Percentiles rank a stretch among this genome's conserved stretches.
Evolutionary conservation across 805 yeast species (phyloP).

Genomic region (Teunomyces atbi): DNA sequence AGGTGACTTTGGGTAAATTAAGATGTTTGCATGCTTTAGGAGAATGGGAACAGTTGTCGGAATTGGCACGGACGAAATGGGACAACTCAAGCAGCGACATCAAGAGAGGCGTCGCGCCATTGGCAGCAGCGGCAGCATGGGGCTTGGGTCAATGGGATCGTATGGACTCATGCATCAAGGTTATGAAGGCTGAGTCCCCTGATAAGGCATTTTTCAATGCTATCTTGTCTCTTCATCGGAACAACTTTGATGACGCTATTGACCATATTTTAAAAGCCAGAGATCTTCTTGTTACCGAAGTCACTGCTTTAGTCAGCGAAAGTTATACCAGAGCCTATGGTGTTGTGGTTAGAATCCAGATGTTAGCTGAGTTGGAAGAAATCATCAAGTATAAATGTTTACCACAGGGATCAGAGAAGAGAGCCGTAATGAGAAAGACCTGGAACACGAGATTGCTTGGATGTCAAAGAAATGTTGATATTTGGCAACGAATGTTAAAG

Average conservation of each 20-base stretch:
- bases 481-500: constrained; percentile 96
- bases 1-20: constrained; percentile 96
- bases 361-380: constrained; percentile 95
- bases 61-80: constrained; percentile 88
- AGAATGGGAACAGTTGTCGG: constrained; percentile 92
- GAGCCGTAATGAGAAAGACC: constrained; percentile 77
- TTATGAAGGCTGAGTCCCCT: constrained; percentile 89
- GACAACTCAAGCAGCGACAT: constrained; percentile 65
- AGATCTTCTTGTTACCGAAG: constrained; percentile 85
- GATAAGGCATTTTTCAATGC: constrained; percentile 95
- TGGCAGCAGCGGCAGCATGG: constrained; percentile 99
- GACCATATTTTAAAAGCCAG: constrained; percentile 80
- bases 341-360: constrained; percentile 94
- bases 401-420: constrained; percentile 79
- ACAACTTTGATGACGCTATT: constrained; percentile 79
- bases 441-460: constrained; percentile 94
- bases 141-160: constrained; percentile 96
- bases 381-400: constrained; percentile 83
- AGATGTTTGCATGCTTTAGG: constrained; percentile 97
- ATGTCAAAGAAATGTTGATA: constrained; percentile 94
- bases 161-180: constrained; percentile 87
- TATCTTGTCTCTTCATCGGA: constrained; percentile 78
- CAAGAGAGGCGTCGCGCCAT: constrained; percentile 84
- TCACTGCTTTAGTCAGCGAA: constrained; percentile 91
- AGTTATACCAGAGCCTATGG: constrained; percentile 96